A percentile compares a stretch with the other conserved stretches of the same genome.
Evolutionary conservation across 139 green algal genomes (phyloP).

Genomic region (Chlorella sorokiniana): DNA sequence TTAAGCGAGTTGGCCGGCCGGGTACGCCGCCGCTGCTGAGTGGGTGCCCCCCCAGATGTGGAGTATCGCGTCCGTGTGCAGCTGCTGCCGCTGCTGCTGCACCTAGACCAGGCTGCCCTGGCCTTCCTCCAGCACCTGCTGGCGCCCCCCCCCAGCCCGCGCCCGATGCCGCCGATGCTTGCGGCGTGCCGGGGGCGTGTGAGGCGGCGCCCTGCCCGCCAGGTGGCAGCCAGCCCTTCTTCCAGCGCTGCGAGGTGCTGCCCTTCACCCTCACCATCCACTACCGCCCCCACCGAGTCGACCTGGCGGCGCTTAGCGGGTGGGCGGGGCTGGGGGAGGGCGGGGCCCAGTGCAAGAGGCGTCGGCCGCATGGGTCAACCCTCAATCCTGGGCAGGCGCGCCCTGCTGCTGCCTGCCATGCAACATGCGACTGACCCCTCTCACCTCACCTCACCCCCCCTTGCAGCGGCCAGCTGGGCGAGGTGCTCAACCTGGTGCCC

Average conservation of each 20-base stretch:
- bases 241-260: constrained; percentile 50
- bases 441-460: background rate
- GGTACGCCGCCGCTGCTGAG: background rate
- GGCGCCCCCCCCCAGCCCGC: background rate
- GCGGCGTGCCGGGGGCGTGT: background rate
- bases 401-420: background rate
- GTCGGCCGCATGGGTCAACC: background rate
- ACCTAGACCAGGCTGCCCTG: constrained; percentile 68
- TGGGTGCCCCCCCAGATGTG: constrained; percentile 32
- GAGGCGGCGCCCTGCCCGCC: too few species aligned
- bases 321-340: background rate
- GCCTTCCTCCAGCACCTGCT: constrained; percentile 61
- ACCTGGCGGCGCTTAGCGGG: constrained; percentile 60
- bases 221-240: constrained; percentile 5
- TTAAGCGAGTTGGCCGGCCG: background rate
- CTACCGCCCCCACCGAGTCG: constrained; percentile 61
- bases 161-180: too few species aligned
- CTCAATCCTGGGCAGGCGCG: background rate
- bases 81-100: constrained; percentile 56
- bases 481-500: constrained; percentile 79
- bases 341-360: background rate
- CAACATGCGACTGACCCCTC: background rate
- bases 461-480: constrained; percentile 47
- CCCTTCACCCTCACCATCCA: constrained; percentile 51
- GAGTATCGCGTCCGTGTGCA: constrained; percentile 61